Evolutionary conservation across 2,329 filamentous ascomycete species (phyloP).

Genomic region (Exophiala sideris): DNA sequence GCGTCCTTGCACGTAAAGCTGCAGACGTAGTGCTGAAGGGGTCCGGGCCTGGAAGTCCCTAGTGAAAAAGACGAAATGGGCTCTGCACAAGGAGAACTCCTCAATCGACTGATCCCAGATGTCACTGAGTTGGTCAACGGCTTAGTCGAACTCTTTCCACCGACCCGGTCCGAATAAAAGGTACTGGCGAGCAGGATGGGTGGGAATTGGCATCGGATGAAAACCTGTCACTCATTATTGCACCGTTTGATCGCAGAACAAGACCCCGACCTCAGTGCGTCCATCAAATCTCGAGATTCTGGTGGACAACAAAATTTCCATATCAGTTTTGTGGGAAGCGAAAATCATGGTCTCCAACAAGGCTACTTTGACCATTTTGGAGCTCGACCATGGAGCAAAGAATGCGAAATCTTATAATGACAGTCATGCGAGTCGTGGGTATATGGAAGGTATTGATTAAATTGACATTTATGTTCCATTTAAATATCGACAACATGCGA

Average conservation of each 20-base stretch:
- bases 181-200: slow-evolving; percentile 26
- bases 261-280: slow-evolving; percentile 4
- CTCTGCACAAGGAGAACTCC: slow-evolving; percentile 32
- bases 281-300: slow-evolving; percentile 5
- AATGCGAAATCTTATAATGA: too few relatives aligned
- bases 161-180: slow-evolving; percentile 23
- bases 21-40: too few relatives aligned
- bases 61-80: too few relatives aligned
- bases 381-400: background rate
- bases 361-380: slow-evolving; percentile 25
- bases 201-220: slow-evolving; percentile 8
- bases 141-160: slow-evolving; percentile 32
- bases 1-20: too few relatives aligned
- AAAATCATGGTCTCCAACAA: slow-evolving; percentile 37
- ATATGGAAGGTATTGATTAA: too few relatives aligned
- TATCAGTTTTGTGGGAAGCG: slow-evolving; percentile 8
- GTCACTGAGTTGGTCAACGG: slow-evolving; percentile 30
- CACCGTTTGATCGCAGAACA: slow-evolving; percentile 2
- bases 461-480: too few relatives aligned
- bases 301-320: slow-evolving; percentile 22
- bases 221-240: slow-evolving; percentile 1
- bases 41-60: too few relatives aligned
- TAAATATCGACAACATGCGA: too few relatives aligned
- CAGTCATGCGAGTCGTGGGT: too few relatives aligned
- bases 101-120: slow-evolving; percentile 32